phyloP scores from a whole-genome alignment of 768 basidiomycete species.

The Daedalea quercina region DNA sequence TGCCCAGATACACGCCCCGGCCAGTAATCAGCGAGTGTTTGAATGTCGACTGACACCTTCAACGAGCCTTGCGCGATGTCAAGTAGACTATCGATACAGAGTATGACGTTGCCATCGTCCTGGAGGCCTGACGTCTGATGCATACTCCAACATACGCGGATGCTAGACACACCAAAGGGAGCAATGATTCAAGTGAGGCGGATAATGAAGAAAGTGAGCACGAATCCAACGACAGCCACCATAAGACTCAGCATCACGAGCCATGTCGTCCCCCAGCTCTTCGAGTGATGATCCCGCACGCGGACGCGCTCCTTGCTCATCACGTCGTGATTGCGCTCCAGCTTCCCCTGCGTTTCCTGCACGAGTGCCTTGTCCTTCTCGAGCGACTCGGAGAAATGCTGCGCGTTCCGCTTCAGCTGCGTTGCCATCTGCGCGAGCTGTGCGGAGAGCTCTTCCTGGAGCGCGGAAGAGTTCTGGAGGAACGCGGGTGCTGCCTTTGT shows the following conservation, averaged over 20 bases:
- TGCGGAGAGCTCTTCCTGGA: conserved; percentile 69
- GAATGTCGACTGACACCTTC: no score
- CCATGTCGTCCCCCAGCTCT: conserved; percentile 49
- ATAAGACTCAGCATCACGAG: conserved; percentile 45
- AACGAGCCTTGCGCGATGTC: no score
- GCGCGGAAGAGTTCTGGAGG: conserved; percentile 47
- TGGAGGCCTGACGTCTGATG: no score
- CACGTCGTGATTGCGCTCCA: conserved; percentile 65
- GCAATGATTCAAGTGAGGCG: conserved; percentile 38
- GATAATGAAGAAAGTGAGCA: conserved; percentile 68
- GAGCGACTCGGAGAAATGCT: conserved; percentile 69
- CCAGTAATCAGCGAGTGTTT: no score
- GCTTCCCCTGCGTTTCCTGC: conserved; percentile 56
- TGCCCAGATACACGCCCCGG: no score
- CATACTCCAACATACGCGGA: no score
- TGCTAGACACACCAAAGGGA: no score
- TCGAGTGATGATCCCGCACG: conserved; percentile 37
- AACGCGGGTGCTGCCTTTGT: conserved; percentile 9
- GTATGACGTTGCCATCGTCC: no score
- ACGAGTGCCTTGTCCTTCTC: conserved; percentile 71
- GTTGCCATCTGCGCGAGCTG: conserved; percentile 83
- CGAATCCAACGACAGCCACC: conserved; percentile 61
- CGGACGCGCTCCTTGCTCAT: conserved; percentile 60
- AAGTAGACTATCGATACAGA: no score
- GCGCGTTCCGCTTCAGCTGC: conserved; percentile 78